Base-by-base conservation (phyloP, 805 yeast species). In the Pichia californica region DNA sequence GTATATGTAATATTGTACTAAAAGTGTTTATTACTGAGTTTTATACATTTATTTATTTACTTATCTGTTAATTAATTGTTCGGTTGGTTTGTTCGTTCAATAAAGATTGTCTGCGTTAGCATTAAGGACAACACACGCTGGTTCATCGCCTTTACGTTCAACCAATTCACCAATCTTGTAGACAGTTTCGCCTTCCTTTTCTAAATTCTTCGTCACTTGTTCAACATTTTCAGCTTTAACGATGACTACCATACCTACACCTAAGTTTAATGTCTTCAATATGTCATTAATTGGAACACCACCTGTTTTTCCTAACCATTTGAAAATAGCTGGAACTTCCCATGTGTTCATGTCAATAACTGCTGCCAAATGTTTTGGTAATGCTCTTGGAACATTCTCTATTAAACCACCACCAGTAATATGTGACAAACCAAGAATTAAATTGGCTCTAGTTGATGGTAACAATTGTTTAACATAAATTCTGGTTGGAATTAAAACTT, bases 371-470 rank as follows among this genome's bases (percentile, higher is more conserved):
- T 78, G 65, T 45, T 76, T 67, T 46, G 99, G 99, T 49, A 93
- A 71, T 16, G 95, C 93, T 62, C 99, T 79, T 43, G 99, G 99
- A 46, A 91, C 80, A 65, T 93, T 93, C 66, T 93, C 99, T 25
- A 93, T 82, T 42, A 93, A 72, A 41, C 99, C 99, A 63, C 99
- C 99, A 49, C 99, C 99, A 20, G 99, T 93, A 58, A 93, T 93
- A 59, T 93, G 95, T 3, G 99, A 96, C 59, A 93, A 74, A 46
- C 97, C 99, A 44, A 88, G 71, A 38, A 91, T 60, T 45, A 84
- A 67, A 28, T 73, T 81, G 56, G 83, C 71, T 55, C 73, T 75
- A 50, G 89, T 74, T 2, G 86, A 78, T 38, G 84, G 83, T 49
- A 93, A 72, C 45, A 94, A 66, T 56, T 89, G 95, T 65, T 87